Evolutionary conservation across 768 basidiomycete species (phyloP).

Genomic region (Terana coerulea): DNA sequence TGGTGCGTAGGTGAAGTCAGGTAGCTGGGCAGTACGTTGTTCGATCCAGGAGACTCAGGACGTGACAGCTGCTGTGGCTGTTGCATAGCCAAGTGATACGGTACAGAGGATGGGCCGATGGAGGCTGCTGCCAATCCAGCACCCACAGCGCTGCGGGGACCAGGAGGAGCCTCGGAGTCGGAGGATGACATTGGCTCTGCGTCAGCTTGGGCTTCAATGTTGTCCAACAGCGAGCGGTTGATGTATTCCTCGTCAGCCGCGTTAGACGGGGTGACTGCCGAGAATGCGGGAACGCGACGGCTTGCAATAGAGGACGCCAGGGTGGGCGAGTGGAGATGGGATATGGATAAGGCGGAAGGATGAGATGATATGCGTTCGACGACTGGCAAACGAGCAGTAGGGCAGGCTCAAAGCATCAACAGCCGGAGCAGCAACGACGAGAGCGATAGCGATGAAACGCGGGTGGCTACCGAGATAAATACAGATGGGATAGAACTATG

Average conservation of each 20-base stretch:
- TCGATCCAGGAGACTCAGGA: slow-evolving; percentile 50
- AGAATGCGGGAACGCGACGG: slow-evolving; percentile 25
- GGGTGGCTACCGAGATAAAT: slow-evolving; percentile 38
- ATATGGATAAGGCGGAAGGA: slow-evolving; percentile 6
- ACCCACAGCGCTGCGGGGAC: slow-evolving; percentile 42
- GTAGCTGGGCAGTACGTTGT: slow-evolving; percentile 33
- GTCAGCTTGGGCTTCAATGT: slow-evolving; percentile 81
- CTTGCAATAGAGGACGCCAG: slow-evolving; percentile 32
- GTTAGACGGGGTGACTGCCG: slow-evolving; percentile 17
- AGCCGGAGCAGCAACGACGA: slow-evolving; percentile 32
- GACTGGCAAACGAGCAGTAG: slow-evolving; percentile 18
- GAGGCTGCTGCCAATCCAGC: slow-evolving; percentile 53
- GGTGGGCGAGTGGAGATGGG: slow-evolving; percentile 23
- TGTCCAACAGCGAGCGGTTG: slow-evolving; percentile 80
- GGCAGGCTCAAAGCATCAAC: slow-evolving; percentile 39
- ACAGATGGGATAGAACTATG: slow-evolving; percentile 34
- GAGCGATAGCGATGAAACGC: slow-evolving; percentile 32
- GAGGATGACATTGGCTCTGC: slow-evolving; percentile 60
- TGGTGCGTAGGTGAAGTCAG: slow-evolving; percentile 29
- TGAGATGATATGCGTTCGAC: slow-evolving; percentile 14
- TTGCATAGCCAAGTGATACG: slow-evolving; percentile 50
- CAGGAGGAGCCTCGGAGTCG: slow-evolving; percentile 43
- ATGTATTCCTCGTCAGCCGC: slow-evolving; percentile 73
- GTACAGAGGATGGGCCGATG: slow-evolving; percentile 48
- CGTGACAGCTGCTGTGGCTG: slow-evolving; percentile 35